These are phyloP conservation scores for Corchorus capsularis DNA, from an alignment of 345 rosid species.

Conservation along the genomic window DNA sequence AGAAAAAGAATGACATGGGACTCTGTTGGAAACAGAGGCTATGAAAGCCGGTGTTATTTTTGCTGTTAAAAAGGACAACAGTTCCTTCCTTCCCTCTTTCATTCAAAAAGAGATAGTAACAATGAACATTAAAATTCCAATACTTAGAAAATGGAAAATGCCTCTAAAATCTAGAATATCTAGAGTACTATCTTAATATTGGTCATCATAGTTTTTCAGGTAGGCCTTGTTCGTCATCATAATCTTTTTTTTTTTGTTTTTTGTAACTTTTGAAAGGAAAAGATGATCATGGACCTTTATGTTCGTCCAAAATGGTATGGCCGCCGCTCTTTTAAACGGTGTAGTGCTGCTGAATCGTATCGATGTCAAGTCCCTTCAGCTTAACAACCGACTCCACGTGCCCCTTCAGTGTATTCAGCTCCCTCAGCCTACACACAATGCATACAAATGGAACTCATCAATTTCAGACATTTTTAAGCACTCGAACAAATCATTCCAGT, in stretches of 20 bases:
- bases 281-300: neutral
- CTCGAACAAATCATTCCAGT: no score
- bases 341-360: slow-evolving; percentile 80
- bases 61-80: neutral
- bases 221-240: slow-evolving; percentile 27
- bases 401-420: slow-evolving; percentile 69
- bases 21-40: neutral
- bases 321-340: slow-evolving; percentile 41
- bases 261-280: no score
- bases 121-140: neutral
- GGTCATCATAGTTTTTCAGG: neutral
- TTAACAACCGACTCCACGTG: slow-evolving; percentile 87
- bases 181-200: neutral
- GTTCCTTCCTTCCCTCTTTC: neutral
- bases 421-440: slow-evolving; percentile 63
- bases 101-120: neutral
- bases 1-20: neutral
- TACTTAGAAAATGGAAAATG: neutral
- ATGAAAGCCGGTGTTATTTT: neutral
- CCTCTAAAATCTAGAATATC: neutral
- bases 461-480: neutral
- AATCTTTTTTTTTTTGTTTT: neutral
- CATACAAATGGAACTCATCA: neutral
- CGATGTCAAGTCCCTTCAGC: slow-evolving; percentile 86
- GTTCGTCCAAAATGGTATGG: neutral